Conservation (phyloP, 192 early-diverging fungal genomes). For the Coemansia sp. region DNA sequence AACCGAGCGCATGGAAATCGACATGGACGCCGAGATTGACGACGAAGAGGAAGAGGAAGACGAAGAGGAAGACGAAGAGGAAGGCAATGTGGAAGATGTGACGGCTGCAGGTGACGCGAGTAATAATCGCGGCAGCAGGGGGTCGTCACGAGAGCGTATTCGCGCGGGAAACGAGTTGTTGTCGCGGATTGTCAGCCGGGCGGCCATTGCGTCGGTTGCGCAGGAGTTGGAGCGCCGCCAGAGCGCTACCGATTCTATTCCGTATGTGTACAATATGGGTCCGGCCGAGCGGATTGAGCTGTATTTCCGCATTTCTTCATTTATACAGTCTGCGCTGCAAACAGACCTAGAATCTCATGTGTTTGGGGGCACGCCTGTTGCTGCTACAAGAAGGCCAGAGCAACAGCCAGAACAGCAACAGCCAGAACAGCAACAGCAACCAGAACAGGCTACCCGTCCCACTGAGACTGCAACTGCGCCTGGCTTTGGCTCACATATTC, state of each 20-base stretch:
- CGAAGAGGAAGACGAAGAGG: background rate
- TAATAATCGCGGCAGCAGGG: background rate
- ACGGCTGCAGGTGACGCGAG: background rate
- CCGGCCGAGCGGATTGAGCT: background rate
- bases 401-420: background rate
- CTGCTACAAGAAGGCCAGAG: no score
- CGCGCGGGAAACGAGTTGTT: constrained; percentile 32
- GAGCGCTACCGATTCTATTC: background rate
- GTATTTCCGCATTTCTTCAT: background rate
- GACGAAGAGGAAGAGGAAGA: background rate
- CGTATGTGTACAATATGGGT: background rate
- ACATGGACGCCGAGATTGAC: background rate
- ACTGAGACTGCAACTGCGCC: background rate
- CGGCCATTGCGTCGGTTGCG: constrained; percentile 28
- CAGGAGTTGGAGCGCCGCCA: constrained; percentile 29
- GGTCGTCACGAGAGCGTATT: background rate
- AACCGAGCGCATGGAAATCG: background rate
- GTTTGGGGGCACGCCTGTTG: no score
- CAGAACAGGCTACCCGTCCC: no score
- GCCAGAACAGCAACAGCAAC: no score
- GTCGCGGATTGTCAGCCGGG: constrained; percentile 37
- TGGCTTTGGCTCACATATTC: background rate
- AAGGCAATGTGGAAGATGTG: background rate
- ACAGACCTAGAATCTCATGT: background rate
- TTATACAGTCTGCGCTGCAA: background rate